These are phyloP conservation scores for Metarhizium robertsii DNA, from an alignment of 2,329 filamentous ascomycete species.

Conservation along the genomic window DNA sequence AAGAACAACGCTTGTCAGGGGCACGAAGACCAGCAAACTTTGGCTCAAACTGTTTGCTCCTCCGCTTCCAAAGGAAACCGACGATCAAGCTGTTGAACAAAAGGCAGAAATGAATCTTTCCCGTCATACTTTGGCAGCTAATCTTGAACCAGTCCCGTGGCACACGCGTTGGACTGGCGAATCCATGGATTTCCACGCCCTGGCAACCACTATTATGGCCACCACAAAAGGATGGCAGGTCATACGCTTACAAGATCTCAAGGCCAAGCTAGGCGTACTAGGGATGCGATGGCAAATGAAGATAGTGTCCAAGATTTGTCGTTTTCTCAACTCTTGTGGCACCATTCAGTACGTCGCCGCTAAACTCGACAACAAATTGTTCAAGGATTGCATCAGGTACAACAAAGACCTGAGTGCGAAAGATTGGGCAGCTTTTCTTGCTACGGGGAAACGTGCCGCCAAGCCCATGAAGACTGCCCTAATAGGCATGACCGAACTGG, in stretches of 20 bases:
- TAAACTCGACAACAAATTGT: constrained; percentile 42
- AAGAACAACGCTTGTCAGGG: constrained; percentile 46
- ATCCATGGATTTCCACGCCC: constrained; percentile 47
- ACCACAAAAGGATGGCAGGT: constrained; percentile 49
- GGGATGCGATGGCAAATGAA: constrained; percentile 52
- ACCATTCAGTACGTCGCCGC: constrained; percentile 49
- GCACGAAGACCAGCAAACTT: constrained; percentile 53
- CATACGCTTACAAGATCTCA: constrained; percentile 48
- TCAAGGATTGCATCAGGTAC: constrained; percentile 54
- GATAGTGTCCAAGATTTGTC: constrained; percentile 46
- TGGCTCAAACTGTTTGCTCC: constrained; percentile 50
- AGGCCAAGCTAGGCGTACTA: constrained; percentile 46
- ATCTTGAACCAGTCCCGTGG: constrained; percentile 47
- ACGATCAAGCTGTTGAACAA: constrained; percentile 14
- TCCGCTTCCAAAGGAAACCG: constrained; percentile 26
- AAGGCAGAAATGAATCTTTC: constrained; percentile 28
- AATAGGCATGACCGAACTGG: constrained; percentile 11
- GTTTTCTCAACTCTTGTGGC: constrained; percentile 47
- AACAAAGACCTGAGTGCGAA: constrained; percentile 44
- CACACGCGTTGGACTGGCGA: constrained; percentile 46
- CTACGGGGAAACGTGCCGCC: constrained; percentile 32
- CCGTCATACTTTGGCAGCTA: constrained; percentile 28
- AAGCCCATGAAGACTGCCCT: constrained; percentile 18
- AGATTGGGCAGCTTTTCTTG: constrained; percentile 47
- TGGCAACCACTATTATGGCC: constrained; percentile 48